Percentiles rank a stretch among this genome's conserved stretches.
Evolutionary conservation across 2,329 filamentous ascomycete genomes (phyloP).

Genomic region (Ceratocystis ficicola): DNA sequence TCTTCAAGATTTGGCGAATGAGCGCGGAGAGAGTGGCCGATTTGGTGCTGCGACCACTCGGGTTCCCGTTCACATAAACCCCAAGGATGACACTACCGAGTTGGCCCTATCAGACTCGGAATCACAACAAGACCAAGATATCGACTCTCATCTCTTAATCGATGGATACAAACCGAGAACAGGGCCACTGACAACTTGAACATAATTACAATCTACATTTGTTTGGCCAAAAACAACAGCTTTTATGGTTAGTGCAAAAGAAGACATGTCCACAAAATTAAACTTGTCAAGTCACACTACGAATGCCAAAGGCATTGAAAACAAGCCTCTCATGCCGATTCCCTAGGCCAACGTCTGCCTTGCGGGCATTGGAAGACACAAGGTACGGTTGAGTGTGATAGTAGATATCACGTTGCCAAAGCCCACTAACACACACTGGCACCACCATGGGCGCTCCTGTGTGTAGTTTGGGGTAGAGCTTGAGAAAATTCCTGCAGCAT

Average conservation of each 20-base stretch:
- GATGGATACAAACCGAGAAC: slow-evolving; percentile 21
- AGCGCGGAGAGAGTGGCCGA: slow-evolving; percentile 33
- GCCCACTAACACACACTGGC: not conserved
- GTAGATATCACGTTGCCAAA: not conserved
- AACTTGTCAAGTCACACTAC: not conserved
- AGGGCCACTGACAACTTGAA: not conserved
- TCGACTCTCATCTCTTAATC: slow-evolving; percentile 17
- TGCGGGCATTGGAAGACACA: not conserved
- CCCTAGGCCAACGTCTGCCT: not conserved
- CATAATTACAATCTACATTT: slow-evolving; percentile 11
- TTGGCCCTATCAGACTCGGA: not conserved
- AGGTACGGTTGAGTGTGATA: not conserved
- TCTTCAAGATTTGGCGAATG: slow-evolving; percentile 37
- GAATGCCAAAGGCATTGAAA: not conserved
- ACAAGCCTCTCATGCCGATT: not conserved
- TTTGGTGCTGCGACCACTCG: slow-evolving; percentile 21
- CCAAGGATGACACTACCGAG: slow-evolving; percentile 14
- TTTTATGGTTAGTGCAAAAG: not conserved
- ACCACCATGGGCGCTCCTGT: not conserved
- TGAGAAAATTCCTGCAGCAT: slow-evolving; percentile 8
- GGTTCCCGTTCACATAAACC: slow-evolving; percentile 25
- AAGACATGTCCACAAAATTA: not conserved
- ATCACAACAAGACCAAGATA: slow-evolving; percentile 9
- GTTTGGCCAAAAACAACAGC: not conserved
- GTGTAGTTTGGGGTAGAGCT: not conserved